These are phyloP conservation scores for Cunninghamia lanceolata DNA, from an alignment of 75 land plant species.

Conservation along the genomic window DNA sequence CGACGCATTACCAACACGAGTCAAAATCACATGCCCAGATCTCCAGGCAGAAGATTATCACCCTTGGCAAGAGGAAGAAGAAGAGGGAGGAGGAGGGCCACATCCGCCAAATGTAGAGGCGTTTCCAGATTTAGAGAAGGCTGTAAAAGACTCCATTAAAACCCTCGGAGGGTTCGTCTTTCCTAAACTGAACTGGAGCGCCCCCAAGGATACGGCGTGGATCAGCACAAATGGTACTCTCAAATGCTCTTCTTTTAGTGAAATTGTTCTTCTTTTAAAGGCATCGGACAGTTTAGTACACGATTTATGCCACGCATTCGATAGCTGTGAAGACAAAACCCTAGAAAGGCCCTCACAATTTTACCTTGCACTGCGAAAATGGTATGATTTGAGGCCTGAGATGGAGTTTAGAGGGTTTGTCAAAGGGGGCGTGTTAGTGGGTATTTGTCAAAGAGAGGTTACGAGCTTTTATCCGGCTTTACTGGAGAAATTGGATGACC, in stretches of 20 bases:
- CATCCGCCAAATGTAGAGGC: slow-evolving; percentile 18
- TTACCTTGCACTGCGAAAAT: slow-evolving; percentile 79
- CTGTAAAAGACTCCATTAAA: slow-evolving; percentile 48
- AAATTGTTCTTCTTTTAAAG: slow-evolving; percentile 67
- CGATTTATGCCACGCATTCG: slow-evolving; percentile 77
- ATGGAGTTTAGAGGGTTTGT: slow-evolving; percentile 93
- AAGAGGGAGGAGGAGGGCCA: slow-evolving; percentile 12
- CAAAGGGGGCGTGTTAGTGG: slow-evolving; percentile 36
- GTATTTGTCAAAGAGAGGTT: slow-evolving; percentile 84
- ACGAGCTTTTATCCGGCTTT: slow-evolving; percentile 75
- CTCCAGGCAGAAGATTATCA: slow-evolving; percentile 37
- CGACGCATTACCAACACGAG: slow-evolving; percentile 70
- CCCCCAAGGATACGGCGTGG: slow-evolving; percentile 96
- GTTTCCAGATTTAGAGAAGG: slow-evolving; percentile 75
- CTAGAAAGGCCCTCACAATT: slow-evolving; percentile 34
- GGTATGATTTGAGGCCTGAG: slow-evolving; percentile 77
- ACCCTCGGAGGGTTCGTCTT: slow-evolving; percentile 74
- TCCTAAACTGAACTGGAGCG: slow-evolving; percentile 95
- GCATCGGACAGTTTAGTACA: slow-evolving; percentile 77
- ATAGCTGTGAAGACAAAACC: slow-evolving; percentile 56
- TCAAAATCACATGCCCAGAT: slow-evolving; percentile 34
- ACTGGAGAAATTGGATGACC: slow-evolving; percentile 31
- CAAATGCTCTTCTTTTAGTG: slow-evolving; percentile 65
- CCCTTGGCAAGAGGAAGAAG: slow-evolving; percentile 59
- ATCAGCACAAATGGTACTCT: slow-evolving; percentile 65